A percentile compares a stretch with the other conserved stretches of the same genome.
Evolutionary conservation across 768 basidiomycete genomes (phyloP).

Genomic region (Tricholoma matsutake): DNA sequence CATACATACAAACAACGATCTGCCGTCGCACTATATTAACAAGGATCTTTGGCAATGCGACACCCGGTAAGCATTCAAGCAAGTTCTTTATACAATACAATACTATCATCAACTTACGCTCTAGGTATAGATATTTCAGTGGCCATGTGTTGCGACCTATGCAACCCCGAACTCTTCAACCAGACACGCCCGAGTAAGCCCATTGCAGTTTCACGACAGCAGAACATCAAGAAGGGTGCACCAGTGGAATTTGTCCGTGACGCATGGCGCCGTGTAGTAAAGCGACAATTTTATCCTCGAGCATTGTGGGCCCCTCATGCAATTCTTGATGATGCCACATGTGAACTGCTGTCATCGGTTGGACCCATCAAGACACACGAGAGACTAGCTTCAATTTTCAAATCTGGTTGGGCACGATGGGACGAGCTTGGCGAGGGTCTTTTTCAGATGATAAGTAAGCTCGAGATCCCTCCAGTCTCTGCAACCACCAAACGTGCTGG

Average conservation of each 20-base stretch:
- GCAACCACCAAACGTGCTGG: background rate
- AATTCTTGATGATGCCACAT: too few relatives aligned
- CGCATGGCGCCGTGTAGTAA: constrained; percentile 7
- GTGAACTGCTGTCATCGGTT: constrained; percentile 10
- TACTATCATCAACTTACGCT: background rate
- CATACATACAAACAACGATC: background rate
- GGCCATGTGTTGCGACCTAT: background rate
- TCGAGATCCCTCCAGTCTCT: background rate
- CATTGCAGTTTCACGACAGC: background rate
- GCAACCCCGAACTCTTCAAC: background rate
- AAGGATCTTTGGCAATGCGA: background rate
- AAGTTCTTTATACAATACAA: background rate
- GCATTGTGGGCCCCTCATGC: constrained; percentile 7
- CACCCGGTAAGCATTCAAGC: background rate
- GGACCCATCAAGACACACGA: constrained; percentile 5
- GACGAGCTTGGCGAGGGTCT: background rate
- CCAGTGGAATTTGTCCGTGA: constrained; percentile 7
- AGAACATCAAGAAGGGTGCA: constrained; percentile 5
- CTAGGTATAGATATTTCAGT: background rate
- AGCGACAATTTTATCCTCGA: constrained; percentile 6
- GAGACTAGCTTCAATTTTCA: constrained; percentile 3
- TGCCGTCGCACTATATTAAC: background rate
- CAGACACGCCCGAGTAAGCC: background rate
- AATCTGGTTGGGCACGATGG: constrained; percentile 9
- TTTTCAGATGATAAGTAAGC: background rate